Base-by-base conservation (phyloP, 2,329 filamentous ascomycete species). In the Phaeophleospora eucalypticola region DNA sequence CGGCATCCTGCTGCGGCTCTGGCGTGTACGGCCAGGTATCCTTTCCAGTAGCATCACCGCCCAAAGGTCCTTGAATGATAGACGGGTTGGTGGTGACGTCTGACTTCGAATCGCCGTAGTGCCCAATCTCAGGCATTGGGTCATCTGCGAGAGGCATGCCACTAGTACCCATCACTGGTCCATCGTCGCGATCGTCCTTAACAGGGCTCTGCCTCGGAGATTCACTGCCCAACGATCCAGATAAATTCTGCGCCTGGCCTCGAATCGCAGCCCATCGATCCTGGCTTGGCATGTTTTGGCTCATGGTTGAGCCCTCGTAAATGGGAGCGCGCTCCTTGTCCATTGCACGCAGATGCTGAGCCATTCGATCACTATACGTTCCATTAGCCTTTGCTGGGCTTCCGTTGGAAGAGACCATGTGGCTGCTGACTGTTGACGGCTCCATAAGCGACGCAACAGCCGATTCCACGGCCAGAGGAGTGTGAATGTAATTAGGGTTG, bases 391-490 rank as follows among this genome's bases (percentile, higher is more conserved):
- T 60, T 20, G 47, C 36, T 14, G 55, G 43, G 49, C 57, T 57
- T 36, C 49, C 45, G 42, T 52, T 38, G n/a, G 57, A 57, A 16
- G 61, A 63, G 6, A 48, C 37, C 45, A 56, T 38, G 43, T 56
- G 54, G 43, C 62, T 65, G 51, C 71, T 90, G 43, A 95, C 64
- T 10, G 84, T 79, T 2, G 89, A 94, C 0, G 89, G 91, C 15
- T 89, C 88, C 58, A 93, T 85, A 4, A 97, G 73, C 14, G 90
- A 96, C 6, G 91, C 91, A 9, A 97, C 90, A 8, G 86, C 87
- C 12, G 90, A 96, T 67, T 96, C 90, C 0, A 95, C 83, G 2
- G 80, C 88, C 27, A 82, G 63, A 2, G 80, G 81, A 1, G 81
- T 83, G 58, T 89, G 82, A 2, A 94, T 78, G 61, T 89, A 84